Conservation (phyloP, 108 stramenopile genomes). For the Parietichytrium sp. region DNA sequence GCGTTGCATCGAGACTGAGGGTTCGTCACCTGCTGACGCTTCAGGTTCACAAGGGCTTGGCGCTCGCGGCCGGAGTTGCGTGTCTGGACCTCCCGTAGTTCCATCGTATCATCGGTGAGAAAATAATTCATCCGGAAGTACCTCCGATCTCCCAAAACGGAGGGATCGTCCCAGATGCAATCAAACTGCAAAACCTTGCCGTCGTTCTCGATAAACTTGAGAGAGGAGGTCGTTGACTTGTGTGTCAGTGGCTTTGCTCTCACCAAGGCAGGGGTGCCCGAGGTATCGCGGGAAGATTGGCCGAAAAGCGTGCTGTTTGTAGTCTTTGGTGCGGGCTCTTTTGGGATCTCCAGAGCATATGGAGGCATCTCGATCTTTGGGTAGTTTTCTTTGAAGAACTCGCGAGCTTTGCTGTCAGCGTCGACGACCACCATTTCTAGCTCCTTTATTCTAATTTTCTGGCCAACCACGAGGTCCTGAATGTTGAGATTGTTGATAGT, state of each 20-base stretch:
- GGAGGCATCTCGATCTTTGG: neutral
- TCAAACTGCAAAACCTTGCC: constrained; percentile 18
- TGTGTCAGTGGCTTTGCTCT: too few relatives aligned
- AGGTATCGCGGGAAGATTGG: neutral
- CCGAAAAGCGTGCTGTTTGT: too few relatives aligned
- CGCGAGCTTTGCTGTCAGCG: constrained; percentile 2
- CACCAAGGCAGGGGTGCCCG: neutral
- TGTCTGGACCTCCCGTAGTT: neutral
- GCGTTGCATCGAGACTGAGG: neutral
- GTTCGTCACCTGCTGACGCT: neutral
- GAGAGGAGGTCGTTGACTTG: neutral
- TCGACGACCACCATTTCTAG: neutral
- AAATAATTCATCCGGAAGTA: neutral
- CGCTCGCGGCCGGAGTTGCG: constrained; percentile 27
- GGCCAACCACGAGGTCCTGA: neutral
- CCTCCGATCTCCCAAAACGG: neutral
- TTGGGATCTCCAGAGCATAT: neutral
- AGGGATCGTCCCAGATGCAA: neutral
- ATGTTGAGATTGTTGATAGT: neutral
- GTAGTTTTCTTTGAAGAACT: neutral
- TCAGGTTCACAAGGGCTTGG: constrained; percentile 5
- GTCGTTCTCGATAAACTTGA: constrained; percentile 29
- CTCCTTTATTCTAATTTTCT: neutral
- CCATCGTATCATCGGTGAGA: constrained; percentile 1
- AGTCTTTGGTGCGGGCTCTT: neutral